A percentile compares a stretch with the other conserved stretches of the same genome.
These are phyloP conservation scores for Lipomyces kockii DNA, from an alignment of 805 yeast species.

Conservation along the genomic window DNA sequence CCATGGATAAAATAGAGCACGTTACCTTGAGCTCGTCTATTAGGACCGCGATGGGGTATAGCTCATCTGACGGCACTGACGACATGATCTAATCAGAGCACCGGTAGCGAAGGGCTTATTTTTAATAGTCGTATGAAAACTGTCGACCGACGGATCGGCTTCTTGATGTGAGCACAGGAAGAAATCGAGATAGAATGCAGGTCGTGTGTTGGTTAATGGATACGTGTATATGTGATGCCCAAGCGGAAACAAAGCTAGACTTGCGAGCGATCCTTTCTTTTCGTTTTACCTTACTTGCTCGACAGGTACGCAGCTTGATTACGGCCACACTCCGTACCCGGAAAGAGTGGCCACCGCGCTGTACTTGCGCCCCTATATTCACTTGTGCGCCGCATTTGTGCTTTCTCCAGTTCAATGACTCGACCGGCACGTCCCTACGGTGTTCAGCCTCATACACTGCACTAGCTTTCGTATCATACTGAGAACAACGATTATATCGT, in stretches of 20 bases:
- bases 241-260: not conserved
- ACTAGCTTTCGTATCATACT: too few relatives aligned
- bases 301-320: not conserved
- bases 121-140: not conserved
- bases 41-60: constrained; percentile 91
- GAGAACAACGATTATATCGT: not conserved
- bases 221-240: not conserved
- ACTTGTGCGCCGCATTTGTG: not conserved
- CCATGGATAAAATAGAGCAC: constrained; percentile 4
- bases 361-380: not conserved
- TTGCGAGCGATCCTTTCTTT: not conserved
- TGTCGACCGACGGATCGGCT: not conserved
- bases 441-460: too few relatives aligned
- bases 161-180: not conserved
- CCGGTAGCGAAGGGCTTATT: not conserved
- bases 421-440: too few relatives aligned
- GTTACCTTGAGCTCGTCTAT: constrained; percentile 86
- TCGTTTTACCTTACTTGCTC: not conserved
- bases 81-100: constrained; percentile 11
- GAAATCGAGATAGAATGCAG: not conserved
- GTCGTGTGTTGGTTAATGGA: not conserved
- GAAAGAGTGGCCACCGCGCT: not conserved
- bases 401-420: not conserved
- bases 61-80: constrained; percentile 52
- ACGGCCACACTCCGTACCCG: not conserved